Conservation (phyloP, 164 flowering plant species). For the Kalanchoe fedtschenkoi region DNA sequence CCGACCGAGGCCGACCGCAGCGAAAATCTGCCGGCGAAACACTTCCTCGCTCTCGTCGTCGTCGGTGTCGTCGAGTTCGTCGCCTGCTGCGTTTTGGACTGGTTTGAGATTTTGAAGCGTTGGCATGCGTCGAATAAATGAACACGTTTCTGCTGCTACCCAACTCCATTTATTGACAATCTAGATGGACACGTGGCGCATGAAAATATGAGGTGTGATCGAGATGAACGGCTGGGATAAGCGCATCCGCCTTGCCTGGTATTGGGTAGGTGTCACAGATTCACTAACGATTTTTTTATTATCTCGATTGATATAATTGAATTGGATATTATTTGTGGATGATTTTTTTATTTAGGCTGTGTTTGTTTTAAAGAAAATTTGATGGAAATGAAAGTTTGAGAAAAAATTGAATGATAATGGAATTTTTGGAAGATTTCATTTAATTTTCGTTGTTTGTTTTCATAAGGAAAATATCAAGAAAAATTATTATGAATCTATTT, state of each 20-base stretch:
- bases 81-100: background rate
- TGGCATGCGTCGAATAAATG: background rate
- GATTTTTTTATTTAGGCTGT: too few relatives aligned
- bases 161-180: background rate
- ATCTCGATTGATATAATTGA: too few relatives aligned
- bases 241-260: background rate
- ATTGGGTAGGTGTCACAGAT: background rate
- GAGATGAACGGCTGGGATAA: background rate
- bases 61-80: conserved; percentile 1
- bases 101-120: background rate
- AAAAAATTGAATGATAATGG: too few relatives aligned
- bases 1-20: background rate
- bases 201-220: background rate
- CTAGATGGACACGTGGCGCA: background rate
- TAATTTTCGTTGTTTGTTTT: too few relatives aligned
- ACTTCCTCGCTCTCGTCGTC: too few relatives aligned
- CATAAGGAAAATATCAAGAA: too few relatives aligned
- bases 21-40: background rate
- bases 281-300: too few relatives aligned
- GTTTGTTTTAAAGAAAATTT: too few relatives aligned
- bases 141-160: background rate
- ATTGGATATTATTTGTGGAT: too few relatives aligned
- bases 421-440: too few relatives aligned
- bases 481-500: too few relatives aligned
- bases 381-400: too few relatives aligned